Conservation (phyloP, 495 filamentous ascomycete genomes). For the Annulohypoxylon stygium region DNA sequence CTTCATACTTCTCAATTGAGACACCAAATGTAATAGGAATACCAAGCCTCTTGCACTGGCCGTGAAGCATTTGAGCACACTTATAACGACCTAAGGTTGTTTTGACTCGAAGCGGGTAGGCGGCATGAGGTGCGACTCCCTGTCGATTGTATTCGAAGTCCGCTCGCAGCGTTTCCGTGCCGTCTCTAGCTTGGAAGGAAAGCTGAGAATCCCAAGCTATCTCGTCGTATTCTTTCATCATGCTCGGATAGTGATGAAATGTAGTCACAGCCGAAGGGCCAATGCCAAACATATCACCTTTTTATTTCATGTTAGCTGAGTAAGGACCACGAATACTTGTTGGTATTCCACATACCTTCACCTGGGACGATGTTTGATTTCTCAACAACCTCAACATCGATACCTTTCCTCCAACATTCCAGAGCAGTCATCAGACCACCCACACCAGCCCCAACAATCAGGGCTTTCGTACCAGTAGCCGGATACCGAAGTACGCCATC, state of each 20-base stretch:
- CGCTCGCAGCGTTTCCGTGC: conserved; percentile 47
- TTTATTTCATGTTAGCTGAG: neutral
- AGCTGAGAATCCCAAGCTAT: conserved; percentile 51
- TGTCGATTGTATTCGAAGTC: conserved; percentile 37
- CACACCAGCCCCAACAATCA: conserved; percentile 71
- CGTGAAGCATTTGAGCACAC: conserved; percentile 59
- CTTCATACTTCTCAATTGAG: conserved; percentile 54
- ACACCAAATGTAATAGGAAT: conserved; percentile 60
- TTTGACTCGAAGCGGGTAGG: conserved; percentile 32
- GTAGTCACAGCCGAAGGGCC: conserved; percentile 49
- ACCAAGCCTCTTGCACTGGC: conserved; percentile 56
- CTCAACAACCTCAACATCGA: conserved; percentile 66
- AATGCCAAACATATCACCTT: conserved; percentile 62
- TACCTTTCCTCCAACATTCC: conserved; percentile 71
- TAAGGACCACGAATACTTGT: neutral
- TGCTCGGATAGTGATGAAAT: conserved; percentile 62
- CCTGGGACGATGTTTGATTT: conserved; percentile 51
- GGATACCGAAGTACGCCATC: conserved; percentile 38
- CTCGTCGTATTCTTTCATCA: conserved; percentile 55
- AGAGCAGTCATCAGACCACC: conserved; percentile 69
- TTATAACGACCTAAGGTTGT: conserved; percentile 24
- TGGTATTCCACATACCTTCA: conserved; percentile 14
- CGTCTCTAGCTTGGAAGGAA: conserved; percentile 53
- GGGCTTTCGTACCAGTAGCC: conserved; percentile 62
- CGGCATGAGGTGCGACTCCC: conserved; percentile 8